These are phyloP conservation scores for Cladophialophora immunda DNA, from an alignment of 2,329 filamentous ascomycete species.

Conservation along the genomic window DNA sequence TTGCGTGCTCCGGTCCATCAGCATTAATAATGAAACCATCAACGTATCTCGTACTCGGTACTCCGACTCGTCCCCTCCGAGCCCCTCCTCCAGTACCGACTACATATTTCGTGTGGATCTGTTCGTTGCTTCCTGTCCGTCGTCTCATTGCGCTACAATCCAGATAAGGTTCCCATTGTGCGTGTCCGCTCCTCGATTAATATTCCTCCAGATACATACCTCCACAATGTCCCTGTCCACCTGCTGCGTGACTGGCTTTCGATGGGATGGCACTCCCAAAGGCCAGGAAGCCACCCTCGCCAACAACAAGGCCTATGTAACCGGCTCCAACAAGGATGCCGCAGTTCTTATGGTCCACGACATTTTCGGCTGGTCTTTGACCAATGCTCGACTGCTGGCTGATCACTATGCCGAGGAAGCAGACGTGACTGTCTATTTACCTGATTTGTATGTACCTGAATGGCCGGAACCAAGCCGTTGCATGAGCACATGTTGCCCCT, in stretches of 20 bases:
- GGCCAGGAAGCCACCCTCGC: constrained; percentile 48
- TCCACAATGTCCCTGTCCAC: constrained; percentile 9
- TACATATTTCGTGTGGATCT: no score
- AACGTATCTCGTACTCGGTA: no score
- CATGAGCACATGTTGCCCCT: background rate
- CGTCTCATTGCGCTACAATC: background rate
- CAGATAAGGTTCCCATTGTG: no score
- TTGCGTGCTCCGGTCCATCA: no score
- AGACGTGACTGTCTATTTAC: constrained; percentile 55
- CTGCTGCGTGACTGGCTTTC: constrained; percentile 45
- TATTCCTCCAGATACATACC: background rate
- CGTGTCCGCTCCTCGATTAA: background rate
- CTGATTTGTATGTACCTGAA: constrained; percentile 46
- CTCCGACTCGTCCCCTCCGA: background rate
- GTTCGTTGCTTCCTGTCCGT: background rate
- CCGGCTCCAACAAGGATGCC: constrained; percentile 47
- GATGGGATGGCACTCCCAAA: constrained; percentile 52
- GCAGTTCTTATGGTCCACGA: constrained; percentile 57
- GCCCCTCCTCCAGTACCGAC: background rate
- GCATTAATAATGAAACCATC: no score
- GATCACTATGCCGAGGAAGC: constrained; percentile 56
- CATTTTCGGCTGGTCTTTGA: constrained; percentile 58
- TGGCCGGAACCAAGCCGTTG: background rate
- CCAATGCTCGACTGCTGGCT: constrained; percentile 55
- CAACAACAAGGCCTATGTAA: constrained; percentile 48